Percentiles rank a stretch among this genome's conserved stretches.
Conservation (phyloP, 768 basidiomycete genomes). For the Trametes cingulata region DNA sequence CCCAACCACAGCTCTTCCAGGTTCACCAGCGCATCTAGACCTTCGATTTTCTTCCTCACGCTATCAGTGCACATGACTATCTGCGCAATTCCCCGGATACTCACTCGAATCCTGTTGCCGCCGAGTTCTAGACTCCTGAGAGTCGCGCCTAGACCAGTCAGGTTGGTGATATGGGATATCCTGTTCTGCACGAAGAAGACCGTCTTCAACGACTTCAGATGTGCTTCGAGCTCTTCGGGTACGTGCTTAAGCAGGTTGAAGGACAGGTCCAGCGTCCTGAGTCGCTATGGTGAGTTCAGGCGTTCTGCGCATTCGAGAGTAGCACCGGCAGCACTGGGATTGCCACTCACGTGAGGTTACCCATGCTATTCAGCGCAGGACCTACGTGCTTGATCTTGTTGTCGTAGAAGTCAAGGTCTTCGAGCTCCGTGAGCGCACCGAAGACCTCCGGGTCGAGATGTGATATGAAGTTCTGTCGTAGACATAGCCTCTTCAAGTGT, state of each 20-base stretch:
- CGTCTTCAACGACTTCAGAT: conserved; percentile 64
- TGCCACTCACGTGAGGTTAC: conserved; percentile 54
- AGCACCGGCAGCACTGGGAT: neutral
- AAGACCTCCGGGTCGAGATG: conserved; percentile 74
- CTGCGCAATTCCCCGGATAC: conserved; percentile 29
- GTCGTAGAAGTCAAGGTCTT: conserved; percentile 95
- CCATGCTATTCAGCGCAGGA: conserved; percentile 59
- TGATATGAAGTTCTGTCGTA: conserved; percentile 84
- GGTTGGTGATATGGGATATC: conserved; percentile 74
- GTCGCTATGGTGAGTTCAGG: neutral
- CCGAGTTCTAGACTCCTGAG: conserved; percentile 89
- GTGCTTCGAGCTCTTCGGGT: conserved; percentile 55
- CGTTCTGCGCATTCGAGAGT: neutral
- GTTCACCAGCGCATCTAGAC: conserved; percentile 74
- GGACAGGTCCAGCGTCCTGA: conserved; percentile 85
- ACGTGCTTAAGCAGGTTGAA: conserved; percentile 86
- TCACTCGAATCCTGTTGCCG: conserved; percentile 86
- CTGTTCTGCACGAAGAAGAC: conserved; percentile 97
- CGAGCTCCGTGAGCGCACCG: conserved; percentile 60
- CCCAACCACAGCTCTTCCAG: conserved; percentile 96
- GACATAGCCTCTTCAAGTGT: conserved; percentile 71
- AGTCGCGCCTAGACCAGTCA: conserved; percentile 54
- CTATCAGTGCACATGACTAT: neutral
- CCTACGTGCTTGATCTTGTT: conserved; percentile 84
- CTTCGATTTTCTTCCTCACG: conserved; percentile 76